Evolutionary conservation across 2,329 filamentous ascomycete genomes (phyloP).

Genomic region (Xylariales sp.): DNA sequence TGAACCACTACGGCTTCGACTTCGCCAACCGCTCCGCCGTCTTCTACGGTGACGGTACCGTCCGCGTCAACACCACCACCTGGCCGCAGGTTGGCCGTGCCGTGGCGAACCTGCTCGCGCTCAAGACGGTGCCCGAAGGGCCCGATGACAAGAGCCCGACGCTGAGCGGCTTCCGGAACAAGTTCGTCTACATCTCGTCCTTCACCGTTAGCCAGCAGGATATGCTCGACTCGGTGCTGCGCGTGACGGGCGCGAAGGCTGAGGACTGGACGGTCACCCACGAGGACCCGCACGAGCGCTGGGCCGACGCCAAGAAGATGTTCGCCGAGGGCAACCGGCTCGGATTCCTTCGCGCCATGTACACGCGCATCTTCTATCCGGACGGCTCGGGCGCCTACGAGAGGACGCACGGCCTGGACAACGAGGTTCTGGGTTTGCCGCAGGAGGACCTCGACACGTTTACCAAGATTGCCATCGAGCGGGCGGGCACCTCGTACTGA

Average conservation of each 20-base stretch:
- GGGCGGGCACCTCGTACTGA: neutral
- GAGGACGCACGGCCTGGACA: conserved; percentile 1
- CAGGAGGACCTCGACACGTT: conserved; percentile 9
- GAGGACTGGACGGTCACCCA: conserved; percentile 1
- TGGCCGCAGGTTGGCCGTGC: conserved; percentile 37
- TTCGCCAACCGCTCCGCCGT: conserved; percentile 34
- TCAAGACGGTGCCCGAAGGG: conserved; percentile 34
- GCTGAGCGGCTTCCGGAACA: conserved; percentile 42
- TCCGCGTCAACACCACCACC: conserved; percentile 43
- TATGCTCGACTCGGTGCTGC: conserved; percentile 58
- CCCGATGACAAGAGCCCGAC: conserved; percentile 19
- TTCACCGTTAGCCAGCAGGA: conserved; percentile 59
- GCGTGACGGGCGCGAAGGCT: conserved; percentile 19
- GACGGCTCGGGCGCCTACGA: conserved; percentile 5
- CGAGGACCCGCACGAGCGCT: conserved; percentile 1
- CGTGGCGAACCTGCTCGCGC: conserved; percentile 45
- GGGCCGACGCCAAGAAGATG: neutral
- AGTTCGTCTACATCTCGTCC: conserved; percentile 46
- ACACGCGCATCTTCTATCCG: conserved; percentile 7
- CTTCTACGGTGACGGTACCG: conserved; percentile 53
- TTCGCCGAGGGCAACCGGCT: neutral
- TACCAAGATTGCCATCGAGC: conserved; percentile 4
- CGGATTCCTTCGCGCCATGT: conserved; percentile 7
- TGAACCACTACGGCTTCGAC: conserved; percentile 44
- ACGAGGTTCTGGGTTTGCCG: conserved; percentile 6